phyloP scores from a whole-genome alignment of 208 protist genomes.

The Balamuthia mandrillaris region DNA sequence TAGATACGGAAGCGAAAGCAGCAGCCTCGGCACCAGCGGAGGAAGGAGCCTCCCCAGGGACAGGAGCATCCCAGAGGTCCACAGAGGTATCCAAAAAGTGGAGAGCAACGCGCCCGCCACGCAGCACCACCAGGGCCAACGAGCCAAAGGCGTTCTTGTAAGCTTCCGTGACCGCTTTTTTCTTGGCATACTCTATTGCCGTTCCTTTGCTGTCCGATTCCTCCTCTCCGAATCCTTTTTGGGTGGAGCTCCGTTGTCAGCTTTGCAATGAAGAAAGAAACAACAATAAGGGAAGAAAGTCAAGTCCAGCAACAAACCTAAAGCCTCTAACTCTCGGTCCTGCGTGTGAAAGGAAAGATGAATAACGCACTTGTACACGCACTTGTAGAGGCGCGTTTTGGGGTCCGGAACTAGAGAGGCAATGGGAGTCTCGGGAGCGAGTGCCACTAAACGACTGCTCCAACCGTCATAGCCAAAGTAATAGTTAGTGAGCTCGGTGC shows the following conservation, averaged over 20 bases:
- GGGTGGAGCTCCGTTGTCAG: too few relatives aligned
- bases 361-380: conserved; percentile 13
- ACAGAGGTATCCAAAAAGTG: conserved; percentile 25
- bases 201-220: too few relatives aligned
- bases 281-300: background rate
- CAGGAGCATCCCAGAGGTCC: conserved; percentile 13
- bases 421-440: background rate
- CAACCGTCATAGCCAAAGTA: background rate
- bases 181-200: conserved; percentile 20
- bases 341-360: background rate
- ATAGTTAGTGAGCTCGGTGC: conserved; percentile 20
- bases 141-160: conserved; percentile 32
- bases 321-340: background rate
- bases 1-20: too few relatives aligned
- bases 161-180: conserved; percentile 22
- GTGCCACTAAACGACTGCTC: background rate
- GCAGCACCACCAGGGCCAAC: conserved; percentile 7
- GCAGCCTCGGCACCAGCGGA: too few relatives aligned
- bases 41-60: conserved; percentile 4
- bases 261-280: too few relatives aligned
- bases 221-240: background rate
- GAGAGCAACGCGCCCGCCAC: background rate
- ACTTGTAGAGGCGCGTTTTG: conserved; percentile 3
- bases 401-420: background rate
- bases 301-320: background rate